Conservation (phyloP, 2,329 filamentous ascomycete species). For the Claviceps fusiformis region DNA sequence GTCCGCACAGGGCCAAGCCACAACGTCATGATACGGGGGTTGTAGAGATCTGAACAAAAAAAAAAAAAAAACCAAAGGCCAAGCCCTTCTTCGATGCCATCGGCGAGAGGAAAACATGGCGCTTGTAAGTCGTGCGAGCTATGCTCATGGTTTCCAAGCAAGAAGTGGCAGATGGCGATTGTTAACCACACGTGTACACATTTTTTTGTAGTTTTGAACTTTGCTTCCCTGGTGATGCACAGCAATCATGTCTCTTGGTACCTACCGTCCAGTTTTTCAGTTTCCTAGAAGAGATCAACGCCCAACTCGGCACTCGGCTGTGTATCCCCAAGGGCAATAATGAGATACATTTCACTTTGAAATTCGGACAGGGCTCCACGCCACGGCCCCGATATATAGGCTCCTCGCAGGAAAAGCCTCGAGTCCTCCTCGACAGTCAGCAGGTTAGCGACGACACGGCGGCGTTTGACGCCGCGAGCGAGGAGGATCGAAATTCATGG, state of each 20-base stretch:
- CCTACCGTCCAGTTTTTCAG: slow-evolving; percentile 49
- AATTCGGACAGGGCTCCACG: slow-evolving; percentile 46
- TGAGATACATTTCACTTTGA: slow-evolving; percentile 42
- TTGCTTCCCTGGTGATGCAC: slow-evolving; percentile 32
- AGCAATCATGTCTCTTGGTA: slow-evolving; percentile 51
- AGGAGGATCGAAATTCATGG: background rate
- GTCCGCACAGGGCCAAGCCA: background rate
- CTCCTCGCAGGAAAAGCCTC: slow-evolving; percentile 13
- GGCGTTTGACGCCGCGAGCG: slow-evolving; percentile 14
- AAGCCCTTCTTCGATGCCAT: slow-evolving; percentile 42
- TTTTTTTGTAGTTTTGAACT: slow-evolving; percentile 47
- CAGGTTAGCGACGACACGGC: slow-evolving; percentile 16
- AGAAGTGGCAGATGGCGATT: background rate
- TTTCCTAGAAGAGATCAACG: slow-evolving; percentile 54
- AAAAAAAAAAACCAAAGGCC: slow-evolving; percentile 16
- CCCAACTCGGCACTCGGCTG: slow-evolving; percentile 37
- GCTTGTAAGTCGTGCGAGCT: slow-evolving; percentile 45
- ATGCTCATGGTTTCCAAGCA: background rate
- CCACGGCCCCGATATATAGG: slow-evolving; percentile 53
- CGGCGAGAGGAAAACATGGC: slow-evolving; percentile 52
- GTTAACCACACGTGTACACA: background rate
- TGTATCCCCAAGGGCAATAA: slow-evolving; percentile 40
- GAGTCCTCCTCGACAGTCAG: background rate
- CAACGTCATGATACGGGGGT: no score
- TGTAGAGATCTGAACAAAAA: background rate